These are phyloP conservation scores for Cadophora sp. DNA, from an alignment of 2,329 filamentous ascomycete species.

Conservation along the genomic window DNA sequence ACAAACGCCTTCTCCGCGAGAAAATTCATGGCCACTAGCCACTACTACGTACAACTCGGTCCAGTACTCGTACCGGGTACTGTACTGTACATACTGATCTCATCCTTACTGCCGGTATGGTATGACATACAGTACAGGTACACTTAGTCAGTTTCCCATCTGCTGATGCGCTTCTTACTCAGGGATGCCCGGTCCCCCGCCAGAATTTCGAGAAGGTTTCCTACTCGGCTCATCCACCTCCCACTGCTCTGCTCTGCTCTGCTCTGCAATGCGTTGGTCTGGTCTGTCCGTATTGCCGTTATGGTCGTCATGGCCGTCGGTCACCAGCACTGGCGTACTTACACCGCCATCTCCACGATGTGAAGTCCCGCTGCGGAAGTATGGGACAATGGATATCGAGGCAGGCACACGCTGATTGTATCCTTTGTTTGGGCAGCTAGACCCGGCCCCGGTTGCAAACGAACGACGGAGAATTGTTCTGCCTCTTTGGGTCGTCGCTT, in stretches of 20 bases:
- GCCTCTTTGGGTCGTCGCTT: slow-evolving; percentile 13
- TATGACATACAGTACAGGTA: background rate
- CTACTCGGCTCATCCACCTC: background rate
- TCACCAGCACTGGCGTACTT: slow-evolving; percentile 16
- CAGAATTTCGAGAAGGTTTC: slow-evolving; percentile 8
- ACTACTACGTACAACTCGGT: too few relatives aligned
- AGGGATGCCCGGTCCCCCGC: slow-evolving; percentile 13
- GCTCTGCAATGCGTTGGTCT: background rate
- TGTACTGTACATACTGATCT: background rate
- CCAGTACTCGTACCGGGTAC: background rate
- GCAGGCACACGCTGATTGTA: slow-evolving; percentile 32
- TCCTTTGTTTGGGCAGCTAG: slow-evolving; percentile 33
- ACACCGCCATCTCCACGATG: slow-evolving; percentile 32
- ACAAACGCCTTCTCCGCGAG: slow-evolving; percentile 33
- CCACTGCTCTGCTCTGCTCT: too few relatives aligned
- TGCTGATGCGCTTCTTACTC: slow-evolving; percentile 22
- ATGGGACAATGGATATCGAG: slow-evolving; percentile 31
- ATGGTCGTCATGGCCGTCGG: slow-evolving; percentile 4
- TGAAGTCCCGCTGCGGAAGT: slow-evolving; percentile 37
- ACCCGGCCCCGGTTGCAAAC: slow-evolving; percentile 36
- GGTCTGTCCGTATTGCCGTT: background rate
- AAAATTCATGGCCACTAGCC: slow-evolving; percentile 18
- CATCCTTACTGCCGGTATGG: too few relatives aligned
- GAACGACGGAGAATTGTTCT: slow-evolving; percentile 39
- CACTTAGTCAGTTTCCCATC: slow-evolving; percentile 22